A percentile compares a stretch with the other conserved stretches of the same genome.
Evolutionary conservation across 78 protist genomes (phyloP).

Genomic region (Fonticula alba): DNA sequence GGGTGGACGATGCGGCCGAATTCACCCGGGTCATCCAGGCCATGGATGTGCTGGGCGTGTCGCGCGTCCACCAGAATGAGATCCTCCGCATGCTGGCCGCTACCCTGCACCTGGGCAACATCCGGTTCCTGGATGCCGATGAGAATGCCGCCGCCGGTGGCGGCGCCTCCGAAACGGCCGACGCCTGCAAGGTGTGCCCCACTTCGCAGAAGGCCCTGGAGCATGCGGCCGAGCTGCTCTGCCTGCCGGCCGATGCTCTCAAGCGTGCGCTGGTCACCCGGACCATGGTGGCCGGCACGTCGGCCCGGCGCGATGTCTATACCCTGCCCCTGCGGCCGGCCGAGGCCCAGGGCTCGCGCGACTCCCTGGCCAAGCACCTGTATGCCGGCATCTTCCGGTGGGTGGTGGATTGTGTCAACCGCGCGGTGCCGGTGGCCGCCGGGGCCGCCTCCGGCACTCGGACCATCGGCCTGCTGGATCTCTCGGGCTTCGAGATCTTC

Average conservation of each 20-base stretch:
- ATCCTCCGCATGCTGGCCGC: slow-evolving; percentile 22
- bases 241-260: no score
- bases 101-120: slow-evolving; percentile 51
- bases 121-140: slow-evolving; percentile 13
- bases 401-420: background rate
- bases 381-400: background rate
- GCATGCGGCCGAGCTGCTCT: no score
- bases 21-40: no score
- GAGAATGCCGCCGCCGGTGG: background rate
- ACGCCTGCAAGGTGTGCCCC: no score
- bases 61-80: background rate
- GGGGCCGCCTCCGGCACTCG: background rate
- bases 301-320: no score
- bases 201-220: slow-evolving; percentile 19
- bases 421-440: background rate
- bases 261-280: no score
- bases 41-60: background rate
- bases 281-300: no score
- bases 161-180: no score
- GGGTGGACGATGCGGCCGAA: slow-evolving; percentile 44
- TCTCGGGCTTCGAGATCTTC: slow-evolving; percentile 86
- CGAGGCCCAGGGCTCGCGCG: background rate
- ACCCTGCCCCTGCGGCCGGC: no score
- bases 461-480: slow-evolving; percentile 66
- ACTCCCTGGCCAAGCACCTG: slow-evolving; percentile 11